A percentile compares a stretch with the other conserved stretches of the same genome.
Conservation (phyloP, 2,329 filamentous ascomycete species). For the Rutstroemia sp. region DNA sequence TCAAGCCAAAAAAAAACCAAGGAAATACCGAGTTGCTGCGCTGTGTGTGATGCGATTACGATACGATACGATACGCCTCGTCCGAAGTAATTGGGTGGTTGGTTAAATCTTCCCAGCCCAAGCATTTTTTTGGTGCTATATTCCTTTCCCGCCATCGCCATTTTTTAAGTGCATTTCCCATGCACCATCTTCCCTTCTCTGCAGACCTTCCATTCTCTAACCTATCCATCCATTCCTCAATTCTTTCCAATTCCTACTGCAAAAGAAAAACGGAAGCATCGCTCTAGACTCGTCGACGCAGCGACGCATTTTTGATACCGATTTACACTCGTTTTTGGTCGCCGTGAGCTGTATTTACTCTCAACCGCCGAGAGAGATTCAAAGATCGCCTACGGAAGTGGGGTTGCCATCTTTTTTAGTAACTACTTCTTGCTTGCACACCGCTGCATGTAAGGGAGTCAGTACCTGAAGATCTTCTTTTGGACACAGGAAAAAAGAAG, state of each 20-base stretch:
- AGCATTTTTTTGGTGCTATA: background rate
- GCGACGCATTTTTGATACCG: background rate
- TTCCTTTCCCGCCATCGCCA: background rate
- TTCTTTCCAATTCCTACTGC: background rate
- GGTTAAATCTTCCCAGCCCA: background rate
- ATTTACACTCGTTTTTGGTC: background rate
- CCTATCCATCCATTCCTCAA: background rate
- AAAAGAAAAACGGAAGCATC: background rate
- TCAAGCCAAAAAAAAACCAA: too few species aligned
- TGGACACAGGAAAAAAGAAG: background rate
- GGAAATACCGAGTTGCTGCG: too few species aligned
- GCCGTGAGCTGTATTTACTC: too few species aligned
- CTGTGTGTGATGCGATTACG: background rate
- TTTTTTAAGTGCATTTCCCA: background rate
- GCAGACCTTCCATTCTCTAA: background rate
- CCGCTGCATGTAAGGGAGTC: constrained; percentile 7
- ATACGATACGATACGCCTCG: background rate
- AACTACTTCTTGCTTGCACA: background rate
- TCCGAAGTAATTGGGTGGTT: background rate
- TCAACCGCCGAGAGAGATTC: too few species aligned
- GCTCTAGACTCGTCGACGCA: background rate
- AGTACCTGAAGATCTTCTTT: constrained; percentile 5
- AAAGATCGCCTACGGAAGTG: too few species aligned
- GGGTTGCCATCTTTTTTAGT: background rate
- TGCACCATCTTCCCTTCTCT: background rate